Evolutionary conservation across 73 alveolate species (phyloP).

Genomic region (Uronychia binucleata): DNA sequence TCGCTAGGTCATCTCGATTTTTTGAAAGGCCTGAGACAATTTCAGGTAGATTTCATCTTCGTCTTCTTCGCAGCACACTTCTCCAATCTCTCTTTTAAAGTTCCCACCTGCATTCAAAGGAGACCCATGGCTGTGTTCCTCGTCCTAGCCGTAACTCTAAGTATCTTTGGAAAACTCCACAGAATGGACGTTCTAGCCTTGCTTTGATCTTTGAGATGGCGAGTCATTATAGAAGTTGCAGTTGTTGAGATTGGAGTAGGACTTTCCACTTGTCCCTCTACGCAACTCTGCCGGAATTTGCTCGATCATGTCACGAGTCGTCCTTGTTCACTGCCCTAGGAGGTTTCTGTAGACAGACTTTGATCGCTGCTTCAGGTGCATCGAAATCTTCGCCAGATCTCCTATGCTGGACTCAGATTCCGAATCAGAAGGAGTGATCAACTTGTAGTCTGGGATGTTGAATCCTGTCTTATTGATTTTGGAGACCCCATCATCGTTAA

Average conservation of each 20-base stretch:
- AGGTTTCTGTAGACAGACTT: not conserved
- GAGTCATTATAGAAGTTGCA: not conserved
- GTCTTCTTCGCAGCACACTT: not conserved
- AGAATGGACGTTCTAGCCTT: too few species aligned
- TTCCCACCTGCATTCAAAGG: not conserved
- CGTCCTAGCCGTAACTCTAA: not conserved
- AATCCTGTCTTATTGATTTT: slow-evolving; percentile 13
- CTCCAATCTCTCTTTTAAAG: not conserved
- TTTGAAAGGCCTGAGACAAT: not conserved
- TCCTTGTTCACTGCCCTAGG: not conserved
- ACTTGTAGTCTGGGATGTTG: slow-evolving; percentile 17
- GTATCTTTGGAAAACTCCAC: too few species aligned
- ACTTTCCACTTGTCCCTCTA: not conserved
- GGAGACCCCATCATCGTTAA: slow-evolving; percentile 37
- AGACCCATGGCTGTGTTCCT: not conserved
- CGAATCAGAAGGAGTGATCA: not conserved
- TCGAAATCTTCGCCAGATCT: not conserved
- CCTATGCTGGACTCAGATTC: not conserved
- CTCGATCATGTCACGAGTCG: not conserved
- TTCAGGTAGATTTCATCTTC: not conserved
- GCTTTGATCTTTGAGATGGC: not conserved
- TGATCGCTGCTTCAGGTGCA: not conserved
- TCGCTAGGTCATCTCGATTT: not conserved
- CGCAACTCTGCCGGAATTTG: not conserved
- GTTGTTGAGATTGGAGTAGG: not conserved